Conservation (phyloP, 2,329 filamentous ascomycete species). For the Ophioceras dolichostomum region DNA sequence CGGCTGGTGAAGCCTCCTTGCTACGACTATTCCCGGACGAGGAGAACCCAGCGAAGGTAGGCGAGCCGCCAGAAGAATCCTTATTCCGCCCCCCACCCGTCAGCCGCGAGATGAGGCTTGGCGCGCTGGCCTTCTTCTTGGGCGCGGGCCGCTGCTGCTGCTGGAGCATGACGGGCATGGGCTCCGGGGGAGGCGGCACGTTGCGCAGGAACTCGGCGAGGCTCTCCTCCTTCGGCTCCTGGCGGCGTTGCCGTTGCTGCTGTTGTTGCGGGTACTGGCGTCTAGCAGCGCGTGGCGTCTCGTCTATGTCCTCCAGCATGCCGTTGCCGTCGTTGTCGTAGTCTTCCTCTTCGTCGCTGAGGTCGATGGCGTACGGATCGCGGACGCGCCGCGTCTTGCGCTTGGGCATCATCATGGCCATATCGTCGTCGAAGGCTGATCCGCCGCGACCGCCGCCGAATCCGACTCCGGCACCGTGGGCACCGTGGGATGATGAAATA, state of each 20-base stretch:
- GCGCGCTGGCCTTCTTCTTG: conserved; percentile 53
- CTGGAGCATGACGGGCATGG: conserved; percentile 20
- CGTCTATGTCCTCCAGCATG: conserved; percentile 26
- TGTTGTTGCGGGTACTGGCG: too few species aligned
- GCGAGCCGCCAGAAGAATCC: too few species aligned
- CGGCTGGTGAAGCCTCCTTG: conserved; percentile 21
- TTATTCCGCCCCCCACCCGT: conserved; percentile 25
- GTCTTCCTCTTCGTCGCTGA: conserved; percentile 58
- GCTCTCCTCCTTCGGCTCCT: conserved; percentile 46
- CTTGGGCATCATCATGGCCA: conserved; percentile 47
- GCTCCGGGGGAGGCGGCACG: conserved; percentile 50
- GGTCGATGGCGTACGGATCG: conserved; percentile 90
- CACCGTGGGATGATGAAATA: too few species aligned
- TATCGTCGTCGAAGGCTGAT: conserved; percentile 17
- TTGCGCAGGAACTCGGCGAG: conserved; percentile 63
- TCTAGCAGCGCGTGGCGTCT: conserved; percentile 21
- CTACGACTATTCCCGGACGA: conserved; percentile 12
- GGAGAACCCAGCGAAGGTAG: background rate
- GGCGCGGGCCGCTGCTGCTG: conserved; percentile 22
- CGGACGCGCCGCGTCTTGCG: conserved; percentile 67
- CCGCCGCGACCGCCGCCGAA: conserved; percentile 16
- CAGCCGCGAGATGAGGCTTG: conserved; percentile 50
- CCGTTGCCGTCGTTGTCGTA: conserved; percentile 13
- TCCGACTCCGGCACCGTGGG: conserved; percentile 4
- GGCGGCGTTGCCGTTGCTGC: conserved; percentile 19